Evolutionary conservation across 768 basidiomycete genomes (phyloP).

Genomic region (Mycena rosella): DNA sequence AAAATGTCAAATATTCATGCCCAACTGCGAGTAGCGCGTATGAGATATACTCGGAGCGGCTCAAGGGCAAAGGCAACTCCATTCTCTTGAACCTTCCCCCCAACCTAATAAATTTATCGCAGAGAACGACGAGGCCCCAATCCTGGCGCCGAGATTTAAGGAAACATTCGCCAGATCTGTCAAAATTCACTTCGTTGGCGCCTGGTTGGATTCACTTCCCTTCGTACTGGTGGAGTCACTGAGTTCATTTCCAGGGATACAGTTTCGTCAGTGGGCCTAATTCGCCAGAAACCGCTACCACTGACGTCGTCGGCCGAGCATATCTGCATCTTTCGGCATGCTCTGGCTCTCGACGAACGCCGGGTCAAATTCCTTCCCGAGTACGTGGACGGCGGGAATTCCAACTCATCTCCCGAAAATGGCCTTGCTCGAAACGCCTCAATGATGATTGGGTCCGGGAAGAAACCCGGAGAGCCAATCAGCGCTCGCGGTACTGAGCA

Average conservation of each 20-base stretch:
- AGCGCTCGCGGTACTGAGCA: neutral
- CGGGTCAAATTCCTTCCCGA: slow-evolving; percentile 3
- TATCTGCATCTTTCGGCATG: slow-evolving; percentile 26
- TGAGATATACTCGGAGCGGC: slow-evolving; percentile 15
- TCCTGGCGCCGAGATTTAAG: slow-evolving; percentile 8
- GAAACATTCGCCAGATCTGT: slow-evolving; percentile 9
- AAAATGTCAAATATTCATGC: neutral
- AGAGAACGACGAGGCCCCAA: neutral
- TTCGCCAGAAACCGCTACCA: slow-evolving; percentile 9
- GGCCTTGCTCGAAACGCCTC: neutral
- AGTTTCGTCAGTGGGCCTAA: slow-evolving; percentile 5
- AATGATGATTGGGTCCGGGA: neutral
- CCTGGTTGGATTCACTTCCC: neutral
- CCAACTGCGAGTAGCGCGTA: slow-evolving; percentile 17
- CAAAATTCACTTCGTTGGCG: slow-evolving; percentile 12
- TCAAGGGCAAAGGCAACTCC: slow-evolving; percentile 7
- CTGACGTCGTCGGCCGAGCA: slow-evolving; percentile 7
- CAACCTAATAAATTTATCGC: neutral
- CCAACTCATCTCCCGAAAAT: neutral
- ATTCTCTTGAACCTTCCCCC: neutral
- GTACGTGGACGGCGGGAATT: slow-evolving; percentile 3
- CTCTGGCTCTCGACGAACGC: slow-evolving; percentile 7
- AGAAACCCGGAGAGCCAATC: neutral
- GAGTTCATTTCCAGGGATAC: slow-evolving; percentile 6
- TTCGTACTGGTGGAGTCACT: neutral